These are phyloP conservation scores for Coemansia sp. DNA, from an alignment of 192 early-diverging fungal species.

Conservation along the genomic window DNA sequence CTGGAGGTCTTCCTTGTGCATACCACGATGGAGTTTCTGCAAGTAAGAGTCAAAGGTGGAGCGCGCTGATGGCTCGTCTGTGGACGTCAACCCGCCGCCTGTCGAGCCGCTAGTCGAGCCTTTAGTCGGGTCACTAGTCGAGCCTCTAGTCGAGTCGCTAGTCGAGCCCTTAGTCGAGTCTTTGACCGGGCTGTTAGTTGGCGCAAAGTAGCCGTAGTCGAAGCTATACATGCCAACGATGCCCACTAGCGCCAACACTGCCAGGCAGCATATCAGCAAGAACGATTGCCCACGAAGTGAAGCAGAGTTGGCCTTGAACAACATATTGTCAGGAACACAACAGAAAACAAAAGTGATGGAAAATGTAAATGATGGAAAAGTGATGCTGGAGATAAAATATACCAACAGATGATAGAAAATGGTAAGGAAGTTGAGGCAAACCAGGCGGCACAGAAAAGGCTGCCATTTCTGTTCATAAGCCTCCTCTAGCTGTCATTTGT, in stretches of 20 bases:
- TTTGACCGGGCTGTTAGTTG: neutral
- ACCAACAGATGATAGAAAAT: neutral
- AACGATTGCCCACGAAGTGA: neutral
- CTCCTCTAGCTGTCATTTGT: too few species aligned
- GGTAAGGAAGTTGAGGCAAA: neutral
- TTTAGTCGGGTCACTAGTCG: neutral
- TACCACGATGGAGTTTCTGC: neutral
- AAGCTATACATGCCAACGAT: constrained; percentile 2
- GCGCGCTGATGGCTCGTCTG: neutral
- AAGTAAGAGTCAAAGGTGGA: neutral
- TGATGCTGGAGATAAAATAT: neutral
- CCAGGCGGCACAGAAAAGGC: too few species aligned
- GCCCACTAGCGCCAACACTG: neutral
- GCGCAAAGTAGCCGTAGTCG: neutral
- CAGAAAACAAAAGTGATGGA: neutral
- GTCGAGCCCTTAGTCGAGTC: neutral
- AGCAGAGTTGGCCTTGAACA: too few species aligned
- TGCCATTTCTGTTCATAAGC: too few species aligned
- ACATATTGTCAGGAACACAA: neutral
- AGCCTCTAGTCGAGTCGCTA: too few species aligned
- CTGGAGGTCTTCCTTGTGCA: constrained; percentile 4
- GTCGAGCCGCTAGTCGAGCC: neutral
- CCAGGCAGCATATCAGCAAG: neutral
- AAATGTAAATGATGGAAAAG: neutral
- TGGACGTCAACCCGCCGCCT: too few species aligned